These are phyloP conservation scores for Leccinum pseudoinsigne DNA, from an alignment of 1,284 basidiomycete genomes.

Conservation along the genomic window DNA sequence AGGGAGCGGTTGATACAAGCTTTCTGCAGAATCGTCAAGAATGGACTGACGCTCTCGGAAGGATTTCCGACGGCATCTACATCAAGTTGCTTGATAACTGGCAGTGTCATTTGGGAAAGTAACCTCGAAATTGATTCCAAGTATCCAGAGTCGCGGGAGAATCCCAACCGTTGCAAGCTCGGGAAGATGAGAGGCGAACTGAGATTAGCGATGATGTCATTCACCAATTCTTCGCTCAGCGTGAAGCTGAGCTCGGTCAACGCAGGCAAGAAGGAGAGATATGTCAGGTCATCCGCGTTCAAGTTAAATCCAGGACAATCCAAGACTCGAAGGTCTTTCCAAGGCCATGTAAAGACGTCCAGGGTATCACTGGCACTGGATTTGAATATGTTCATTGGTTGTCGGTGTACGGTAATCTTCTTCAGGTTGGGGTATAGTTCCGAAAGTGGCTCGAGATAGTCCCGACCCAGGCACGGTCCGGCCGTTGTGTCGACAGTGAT, in stretches of 20 bases:
- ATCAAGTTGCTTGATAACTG: background rate
- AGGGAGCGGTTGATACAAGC: background rate
- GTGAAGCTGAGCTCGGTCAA: too few species aligned
- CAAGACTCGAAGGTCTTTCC: too few species aligned
- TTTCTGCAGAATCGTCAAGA: background rate
- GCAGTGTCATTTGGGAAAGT: background rate
- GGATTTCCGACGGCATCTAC: accelerated
- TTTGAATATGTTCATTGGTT: too few species aligned
- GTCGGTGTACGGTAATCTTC: too few species aligned
- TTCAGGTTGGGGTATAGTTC: too few species aligned
- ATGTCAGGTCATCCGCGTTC: background rate
- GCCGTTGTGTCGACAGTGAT: background rate
- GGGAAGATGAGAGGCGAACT: background rate
- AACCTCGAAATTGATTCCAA: background rate
- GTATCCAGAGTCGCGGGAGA: background rate
- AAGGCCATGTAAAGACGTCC: too few species aligned
- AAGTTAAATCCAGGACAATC: too few species aligned
- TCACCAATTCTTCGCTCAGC: too few species aligned
- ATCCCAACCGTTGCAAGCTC: background rate
- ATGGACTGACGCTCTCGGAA: background rate
- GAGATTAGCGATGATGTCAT: background rate
- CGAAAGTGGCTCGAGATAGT: too few species aligned
- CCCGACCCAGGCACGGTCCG: background rate
- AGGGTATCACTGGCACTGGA: too few species aligned
- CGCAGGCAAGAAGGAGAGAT: background rate